A percentile compares a stretch with the other conserved stretches of the same genome.
These are phyloP conservation scores for Ceratobasidium theobromae DNA, from an alignment of 1,284 basidiomycete species.

Conservation along the genomic window DNA sequence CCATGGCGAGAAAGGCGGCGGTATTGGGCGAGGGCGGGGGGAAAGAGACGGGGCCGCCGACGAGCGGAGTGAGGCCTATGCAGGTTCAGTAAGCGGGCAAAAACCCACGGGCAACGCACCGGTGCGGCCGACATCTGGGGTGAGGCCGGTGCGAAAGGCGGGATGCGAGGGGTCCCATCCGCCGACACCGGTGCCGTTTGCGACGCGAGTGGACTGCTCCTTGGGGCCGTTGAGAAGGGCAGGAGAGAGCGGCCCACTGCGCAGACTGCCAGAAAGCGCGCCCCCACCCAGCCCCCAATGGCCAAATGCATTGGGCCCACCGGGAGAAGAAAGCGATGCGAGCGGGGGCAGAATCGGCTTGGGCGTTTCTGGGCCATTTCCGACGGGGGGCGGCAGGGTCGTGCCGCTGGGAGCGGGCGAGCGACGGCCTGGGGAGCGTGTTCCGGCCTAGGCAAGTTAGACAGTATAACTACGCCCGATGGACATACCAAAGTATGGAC, in stretches of 20 bases:
- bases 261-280: slow-evolving; percentile 71
- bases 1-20: slow-evolving; percentile 88
- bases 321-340: slow-evolving; percentile 81
- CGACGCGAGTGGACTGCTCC: slow-evolving; percentile 42
- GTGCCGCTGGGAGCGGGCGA: slow-evolving; percentile 24
- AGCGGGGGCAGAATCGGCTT: slow-evolving; percentile 82
- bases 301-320: slow-evolving; percentile 63
- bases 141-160: slow-evolving; percentile 56
- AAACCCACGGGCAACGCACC: slow-evolving; percentile 41
- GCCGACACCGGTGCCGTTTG: slow-evolving; percentile 28
- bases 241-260: slow-evolving; percentile 88
- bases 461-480: slow-evolving; percentile 41
- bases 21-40: slow-evolving; percentile 89
- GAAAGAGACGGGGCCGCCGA: slow-evolving; percentile 71
- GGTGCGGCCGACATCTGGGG: slow-evolving; percentile 63
- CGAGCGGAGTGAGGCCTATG: slow-evolving; percentile 75
- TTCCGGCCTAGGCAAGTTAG: slow-evolving; percentile 42
- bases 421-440: slow-evolving; percentile 26
- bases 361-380: slow-evolving; percentile 38
- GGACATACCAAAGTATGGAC: slow-evolving; percentile 16
- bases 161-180: slow-evolving; percentile 34
- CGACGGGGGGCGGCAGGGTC: slow-evolving; percentile 27
- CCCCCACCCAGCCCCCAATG: slow-evolving; percentile 62
- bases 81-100: slow-evolving; percentile 15
- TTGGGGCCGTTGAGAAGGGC: slow-evolving; percentile 93